These are phyloP conservation scores for Talaromyces sp. DNA, from an alignment of 2,329 filamentous ascomycete genomes.

Conservation along the genomic window DNA sequence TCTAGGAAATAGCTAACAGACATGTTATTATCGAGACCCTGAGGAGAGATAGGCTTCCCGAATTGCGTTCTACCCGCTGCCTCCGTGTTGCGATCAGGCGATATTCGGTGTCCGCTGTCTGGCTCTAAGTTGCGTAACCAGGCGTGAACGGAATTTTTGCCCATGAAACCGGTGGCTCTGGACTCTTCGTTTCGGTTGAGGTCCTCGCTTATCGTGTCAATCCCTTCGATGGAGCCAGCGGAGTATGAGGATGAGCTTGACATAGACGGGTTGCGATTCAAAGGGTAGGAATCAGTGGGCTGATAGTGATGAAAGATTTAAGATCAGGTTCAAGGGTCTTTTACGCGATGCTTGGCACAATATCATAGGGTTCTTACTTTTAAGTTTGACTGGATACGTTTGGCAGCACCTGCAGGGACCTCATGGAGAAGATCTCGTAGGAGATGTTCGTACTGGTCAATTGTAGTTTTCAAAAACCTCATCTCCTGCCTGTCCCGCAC, in stretches of 20 bases:
- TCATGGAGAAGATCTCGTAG: conserved; percentile 13
- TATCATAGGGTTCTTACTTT: neutral
- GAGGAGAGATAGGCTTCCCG: neutral
- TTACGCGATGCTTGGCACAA: neutral
- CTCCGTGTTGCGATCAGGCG: neutral
- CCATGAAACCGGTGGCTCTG: conserved; percentile 39
- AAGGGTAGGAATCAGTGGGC: neutral
- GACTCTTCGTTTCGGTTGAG: conserved; percentile 36
- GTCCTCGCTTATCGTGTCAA: conserved; percentile 44
- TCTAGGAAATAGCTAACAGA: conserved; percentile 41
- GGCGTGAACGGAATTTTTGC: conserved; percentile 43
- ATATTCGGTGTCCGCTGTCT: neutral
- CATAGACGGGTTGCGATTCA: conserved; percentile 21
- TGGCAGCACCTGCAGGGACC: conserved; percentile 14
- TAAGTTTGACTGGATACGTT: conserved; percentile 12
- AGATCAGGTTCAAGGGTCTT: neutral
- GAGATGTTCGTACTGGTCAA: conserved; percentile 12
- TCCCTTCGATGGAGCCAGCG: conserved; percentile 38
- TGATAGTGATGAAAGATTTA: neutral
- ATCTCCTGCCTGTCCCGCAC: conserved; percentile 36
- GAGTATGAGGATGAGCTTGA: conserved; percentile 26
- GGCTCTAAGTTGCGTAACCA: conserved; percentile 35
- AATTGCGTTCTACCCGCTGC: neutral
- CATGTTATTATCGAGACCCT: conserved; percentile 19
- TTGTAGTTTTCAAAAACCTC: conserved; percentile 19